Conservation (phyloP, 1,284 basidiomycete genomes). For the Fomitopsis palustris region DNA sequence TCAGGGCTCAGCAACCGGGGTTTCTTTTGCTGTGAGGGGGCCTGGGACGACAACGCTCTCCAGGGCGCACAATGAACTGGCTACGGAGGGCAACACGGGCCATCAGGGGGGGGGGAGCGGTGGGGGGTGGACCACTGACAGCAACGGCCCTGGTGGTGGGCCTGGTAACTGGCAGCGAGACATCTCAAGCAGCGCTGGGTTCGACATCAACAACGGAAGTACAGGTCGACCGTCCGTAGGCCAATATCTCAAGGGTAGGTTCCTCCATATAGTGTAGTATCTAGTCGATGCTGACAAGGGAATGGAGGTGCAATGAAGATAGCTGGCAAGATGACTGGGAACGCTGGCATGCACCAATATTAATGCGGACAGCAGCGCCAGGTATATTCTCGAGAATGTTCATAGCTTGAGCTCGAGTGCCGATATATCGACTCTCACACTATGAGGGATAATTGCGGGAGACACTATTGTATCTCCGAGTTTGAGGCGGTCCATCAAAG, state of each 20-base stretch:
- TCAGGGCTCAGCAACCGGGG: conserved; percentile 1
- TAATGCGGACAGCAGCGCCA: conserved; percentile 20
- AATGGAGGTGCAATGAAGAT: conserved; percentile 20
- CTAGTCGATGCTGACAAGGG: too few species aligned
- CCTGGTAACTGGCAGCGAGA: neutral
- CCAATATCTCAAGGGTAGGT: conserved; percentile 10
- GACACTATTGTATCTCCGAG: too few species aligned
- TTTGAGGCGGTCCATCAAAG: too few species aligned
- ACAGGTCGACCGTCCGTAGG: conserved; percentile 18
- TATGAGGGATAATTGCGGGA: too few species aligned
- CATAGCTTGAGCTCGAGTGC: too few species aligned
- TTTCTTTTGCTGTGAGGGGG: neutral
- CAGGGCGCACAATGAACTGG: conserved; percentile 11
- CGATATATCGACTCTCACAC: too few species aligned
- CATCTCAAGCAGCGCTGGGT: conserved; percentile 5
- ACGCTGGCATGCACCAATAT: conserved; percentile 8
- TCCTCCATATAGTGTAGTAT: too few species aligned
- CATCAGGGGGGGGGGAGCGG: conserved; percentile 16
- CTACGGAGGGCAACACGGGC: conserved; percentile 16
- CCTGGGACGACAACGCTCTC: conserved; percentile 1
- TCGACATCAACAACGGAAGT: conserved; percentile 4
- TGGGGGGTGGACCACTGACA: conserved; percentile 21
- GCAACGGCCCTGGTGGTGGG: conserved; percentile 16
- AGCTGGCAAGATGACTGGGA: conserved; percentile 11
- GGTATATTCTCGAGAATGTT: conserved; percentile 1